Evolutionary conservation across 2,329 filamentous ascomycete species (phyloP).

Genomic region (Fusarium sp.): DNA sequence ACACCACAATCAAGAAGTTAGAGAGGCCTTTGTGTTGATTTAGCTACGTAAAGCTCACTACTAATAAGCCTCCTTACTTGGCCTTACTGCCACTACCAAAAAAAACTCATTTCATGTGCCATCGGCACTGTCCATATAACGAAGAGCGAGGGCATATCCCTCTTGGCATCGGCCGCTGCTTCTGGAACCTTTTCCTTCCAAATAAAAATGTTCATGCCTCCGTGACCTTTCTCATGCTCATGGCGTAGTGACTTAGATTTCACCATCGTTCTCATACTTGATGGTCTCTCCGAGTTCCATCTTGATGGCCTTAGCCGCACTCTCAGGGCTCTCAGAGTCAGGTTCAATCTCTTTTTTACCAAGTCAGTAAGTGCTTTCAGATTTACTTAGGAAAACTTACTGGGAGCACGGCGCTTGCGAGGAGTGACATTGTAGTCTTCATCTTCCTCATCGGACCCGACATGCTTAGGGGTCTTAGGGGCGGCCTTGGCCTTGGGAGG

Average conservation of each 20-base stretch:
- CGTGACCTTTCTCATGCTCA: too few relatives aligned
- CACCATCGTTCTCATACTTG: conserved; percentile 23
- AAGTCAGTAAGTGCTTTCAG: conserved; percentile 4
- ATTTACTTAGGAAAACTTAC: conserved; percentile 11
- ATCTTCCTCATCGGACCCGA: conserved; percentile 1
- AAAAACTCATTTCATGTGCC: conserved; percentile 5
- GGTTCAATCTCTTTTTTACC: neutral
- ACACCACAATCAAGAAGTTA: neutral
- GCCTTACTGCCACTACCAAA: conserved; percentile 12
- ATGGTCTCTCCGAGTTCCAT: conserved; percentile 25
- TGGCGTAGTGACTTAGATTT: neutral
- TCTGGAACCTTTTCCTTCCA: neutral
- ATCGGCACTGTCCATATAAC: neutral
- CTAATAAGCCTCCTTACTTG: neutral
- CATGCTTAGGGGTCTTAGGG: conserved; percentile 34
- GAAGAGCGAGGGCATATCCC: neutral
- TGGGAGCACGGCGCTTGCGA: conserved; percentile 33
- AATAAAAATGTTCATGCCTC: neutral
- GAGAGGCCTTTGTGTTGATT: neutral
- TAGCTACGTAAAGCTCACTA: neutral
- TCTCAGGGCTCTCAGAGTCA: conserved; percentile 22
- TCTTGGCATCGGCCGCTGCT: neutral
- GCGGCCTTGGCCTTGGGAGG: conserved; percentile 6
- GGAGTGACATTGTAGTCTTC: conserved; percentile 3
- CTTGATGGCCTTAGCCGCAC: conserved; percentile 34